Evolutionary conservation across 2,329 filamentous ascomycete species (phyloP).

Genomic region (Rutstroemia sp.): DNA sequence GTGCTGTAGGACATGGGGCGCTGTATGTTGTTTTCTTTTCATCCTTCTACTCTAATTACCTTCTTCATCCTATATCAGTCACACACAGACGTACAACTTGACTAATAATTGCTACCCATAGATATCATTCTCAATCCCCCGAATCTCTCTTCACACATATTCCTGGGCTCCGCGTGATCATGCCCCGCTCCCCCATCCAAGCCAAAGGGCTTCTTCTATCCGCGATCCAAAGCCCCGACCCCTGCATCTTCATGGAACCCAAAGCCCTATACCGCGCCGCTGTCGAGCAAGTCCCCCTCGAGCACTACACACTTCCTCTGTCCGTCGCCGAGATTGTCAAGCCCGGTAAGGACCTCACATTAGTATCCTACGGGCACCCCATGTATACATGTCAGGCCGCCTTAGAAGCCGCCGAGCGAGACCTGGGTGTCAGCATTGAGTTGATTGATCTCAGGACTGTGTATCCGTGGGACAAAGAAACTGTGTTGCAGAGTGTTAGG

Average conservation of each 20-base stretch:
- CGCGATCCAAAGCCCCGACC: conserved; percentile 56
- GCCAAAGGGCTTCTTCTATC: conserved; percentile 63
- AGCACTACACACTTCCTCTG: conserved; percentile 58
- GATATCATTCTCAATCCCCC: conserved; percentile 65
- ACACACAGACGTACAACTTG: conserved; percentile 12
- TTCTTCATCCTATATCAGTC: not conserved
- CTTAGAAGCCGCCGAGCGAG: conserved; percentile 59
- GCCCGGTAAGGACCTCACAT: conserved; percentile 56
- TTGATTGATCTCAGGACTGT: conserved; percentile 65
- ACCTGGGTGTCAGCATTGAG: conserved; percentile 58
- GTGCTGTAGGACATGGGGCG: conserved; percentile 65
- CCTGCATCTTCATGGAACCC: conserved; percentile 69
- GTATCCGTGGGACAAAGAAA: conserved; percentile 65
- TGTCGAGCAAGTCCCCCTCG: conserved; percentile 65
- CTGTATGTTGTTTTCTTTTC: conserved; percentile 37
- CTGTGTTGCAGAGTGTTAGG: conserved; percentile 56
- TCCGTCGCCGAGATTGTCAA: conserved; percentile 63
- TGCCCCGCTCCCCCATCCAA: conserved; percentile 62
- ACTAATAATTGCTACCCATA: conserved; percentile 19
- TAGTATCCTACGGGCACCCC: conserved; percentile 65
- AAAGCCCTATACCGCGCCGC: conserved; percentile 68
- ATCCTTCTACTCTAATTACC: not conserved
- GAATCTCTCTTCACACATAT: conserved; percentile 66
- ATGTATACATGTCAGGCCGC: conserved; percentile 61
- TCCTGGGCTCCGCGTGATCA: conserved; percentile 61